phyloP scores from a whole-genome alignment of 805 yeast genomes.

The Candida bentonensis region DNA sequence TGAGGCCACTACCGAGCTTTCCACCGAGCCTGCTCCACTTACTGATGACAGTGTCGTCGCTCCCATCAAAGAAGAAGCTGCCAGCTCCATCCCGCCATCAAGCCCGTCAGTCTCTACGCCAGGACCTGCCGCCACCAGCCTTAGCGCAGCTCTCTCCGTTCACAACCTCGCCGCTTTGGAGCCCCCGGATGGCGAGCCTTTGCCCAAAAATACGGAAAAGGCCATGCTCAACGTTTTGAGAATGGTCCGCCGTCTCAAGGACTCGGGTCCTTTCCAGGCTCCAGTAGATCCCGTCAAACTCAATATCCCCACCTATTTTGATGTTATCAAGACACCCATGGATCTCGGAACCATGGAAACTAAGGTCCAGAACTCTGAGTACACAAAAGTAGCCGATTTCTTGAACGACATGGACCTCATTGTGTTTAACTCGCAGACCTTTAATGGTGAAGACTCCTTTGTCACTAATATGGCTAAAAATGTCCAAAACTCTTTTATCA shows the following conservation, averaged over 20 bases:
- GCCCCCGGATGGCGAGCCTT: slow-evolving; percentile 11
- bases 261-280: slow-evolving; percentile 74
- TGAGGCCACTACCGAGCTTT: neutral
- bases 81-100: neutral
- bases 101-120: no score
- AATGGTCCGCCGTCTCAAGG: slow-evolving; percentile 80
- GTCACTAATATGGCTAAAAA: slow-evolving; percentile 87
- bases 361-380: slow-evolving; percentile 57
- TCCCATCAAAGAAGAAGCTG: neutral
- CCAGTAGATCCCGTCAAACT: slow-evolving; percentile 87
- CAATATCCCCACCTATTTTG: slow-evolving; percentile 83
- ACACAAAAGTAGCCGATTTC: slow-evolving; percentile 54
- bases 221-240: slow-evolving; percentile 68
- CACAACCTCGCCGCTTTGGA: slow-evolving; percentile 13
- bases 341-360: slow-evolving; percentile 83
- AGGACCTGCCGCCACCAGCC: neutral
- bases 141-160: neutral
- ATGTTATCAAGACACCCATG: slow-evolving; percentile 78
- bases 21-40: neutral
- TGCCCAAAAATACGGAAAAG: slow-evolving; percentile 59
- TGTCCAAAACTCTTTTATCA: slow-evolving; percentile 83
- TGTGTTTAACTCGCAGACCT: slow-evolving; percentile 67
- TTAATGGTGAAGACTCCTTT: slow-evolving; percentile 72
- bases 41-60: neutral
- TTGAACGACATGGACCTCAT: slow-evolving; percentile 70